Base-by-base conservation (phyloP, 352 stramenopile genomes). In the Globisporangium spiculum region DNA sequence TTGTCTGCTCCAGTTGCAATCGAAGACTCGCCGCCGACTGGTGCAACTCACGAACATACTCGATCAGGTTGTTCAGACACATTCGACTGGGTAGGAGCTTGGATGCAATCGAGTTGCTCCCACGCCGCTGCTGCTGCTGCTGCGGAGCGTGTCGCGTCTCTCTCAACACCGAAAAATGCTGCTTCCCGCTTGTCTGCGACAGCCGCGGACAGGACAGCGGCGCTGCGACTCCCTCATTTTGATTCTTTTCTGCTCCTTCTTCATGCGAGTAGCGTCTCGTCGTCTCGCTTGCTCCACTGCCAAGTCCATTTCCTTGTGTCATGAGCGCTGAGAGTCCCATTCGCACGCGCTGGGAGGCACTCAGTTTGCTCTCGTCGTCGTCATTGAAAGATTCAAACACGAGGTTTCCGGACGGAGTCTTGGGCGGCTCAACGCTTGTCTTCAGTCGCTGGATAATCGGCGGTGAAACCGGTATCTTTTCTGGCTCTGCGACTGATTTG, bases 11-110 rank as follows among this genome's bases (percentile, higher is more conserved):
- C 8, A 94, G 65, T 26, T 94, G 82, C 20, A 80, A 75, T 10
- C 84, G 84, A 50, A 92, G 48, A 59, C 67, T 84, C 20, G 83
- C 77, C 63, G 91, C 84, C 2, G 86, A 94, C 22, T 78, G 62
- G 46, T 94, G 78, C 41, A 94, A 67, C 61, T 94, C 86, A 0
- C 78, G 81, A 53, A 94, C 84, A 62, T 93, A 93, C 14, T 80
- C 84, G 69, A 94, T 90, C 12, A 94, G 62, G 50, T 76, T 89
- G 57, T 90, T 84, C 53, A 94, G 71, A 18, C 76, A 84, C 26
- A 75, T 79, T 24, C 76, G 79, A 12, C 78, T 84, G 1, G 84
- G 81, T 55, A 93, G 66, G 36, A 94, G 58, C 65, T 84, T 88
- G 53, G 76, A 81, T 27, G 80, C 78, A 20, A 90, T 74, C 24